phyloP scores from a whole-genome alignment of 2,329 filamentous ascomycete species.

The Biscogniauxia marginata region DNA sequence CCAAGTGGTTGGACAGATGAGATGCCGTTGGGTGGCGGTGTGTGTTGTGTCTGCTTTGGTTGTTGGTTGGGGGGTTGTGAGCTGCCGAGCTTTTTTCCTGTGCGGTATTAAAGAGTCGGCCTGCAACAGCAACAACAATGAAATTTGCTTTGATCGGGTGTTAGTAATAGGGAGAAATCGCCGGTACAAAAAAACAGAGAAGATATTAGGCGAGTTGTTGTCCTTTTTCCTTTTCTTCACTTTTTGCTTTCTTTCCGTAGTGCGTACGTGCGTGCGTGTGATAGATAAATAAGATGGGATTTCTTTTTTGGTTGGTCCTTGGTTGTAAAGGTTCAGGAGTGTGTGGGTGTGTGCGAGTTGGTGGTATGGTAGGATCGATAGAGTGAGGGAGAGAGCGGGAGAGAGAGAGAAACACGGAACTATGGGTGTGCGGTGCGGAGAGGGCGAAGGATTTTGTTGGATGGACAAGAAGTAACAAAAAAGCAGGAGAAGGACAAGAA shows the following conservation, averaged over 20 bases:
- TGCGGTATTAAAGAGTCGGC: slow-evolving; percentile 17
- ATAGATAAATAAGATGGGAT: not conserved
- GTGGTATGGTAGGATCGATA: slow-evolving; percentile 23
- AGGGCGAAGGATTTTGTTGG: slow-evolving; percentile 23
- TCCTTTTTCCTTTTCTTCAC: slow-evolving; percentile 6
- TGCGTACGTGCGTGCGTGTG: slow-evolving; percentile 15
- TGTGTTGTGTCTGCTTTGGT: slow-evolving; percentile 2
- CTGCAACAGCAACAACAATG: slow-evolving; percentile 12
- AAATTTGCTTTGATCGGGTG: slow-evolving; percentile 1
- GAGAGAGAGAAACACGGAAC: slow-evolving; percentile 13
- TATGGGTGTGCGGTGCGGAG: slow-evolving; percentile 16
- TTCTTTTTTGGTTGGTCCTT: not conserved
- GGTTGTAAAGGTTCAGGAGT: slow-evolving; percentile 1
- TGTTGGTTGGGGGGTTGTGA: slow-evolving; percentile 13
- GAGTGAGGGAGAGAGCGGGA: slow-evolving; percentile 18
- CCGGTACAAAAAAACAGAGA: slow-evolving; percentile 7
- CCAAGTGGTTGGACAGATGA: slow-evolving; percentile 3
- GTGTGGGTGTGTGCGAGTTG: not conserved
- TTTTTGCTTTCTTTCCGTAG: slow-evolving; percentile 18
- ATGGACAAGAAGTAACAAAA: slow-evolving; percentile 5
- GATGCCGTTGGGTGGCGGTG: slow-evolving; percentile 16
- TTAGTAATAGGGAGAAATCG: not conserved
- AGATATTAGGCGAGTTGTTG: slow-evolving; percentile 7
- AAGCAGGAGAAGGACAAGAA: slow-evolving; percentile 7
- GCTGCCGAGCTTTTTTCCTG: slow-evolving; percentile 1